Evolutionary conservation across 768 basidiomycete species (phyloP).

Genomic region (Calocybe indica): DNA sequence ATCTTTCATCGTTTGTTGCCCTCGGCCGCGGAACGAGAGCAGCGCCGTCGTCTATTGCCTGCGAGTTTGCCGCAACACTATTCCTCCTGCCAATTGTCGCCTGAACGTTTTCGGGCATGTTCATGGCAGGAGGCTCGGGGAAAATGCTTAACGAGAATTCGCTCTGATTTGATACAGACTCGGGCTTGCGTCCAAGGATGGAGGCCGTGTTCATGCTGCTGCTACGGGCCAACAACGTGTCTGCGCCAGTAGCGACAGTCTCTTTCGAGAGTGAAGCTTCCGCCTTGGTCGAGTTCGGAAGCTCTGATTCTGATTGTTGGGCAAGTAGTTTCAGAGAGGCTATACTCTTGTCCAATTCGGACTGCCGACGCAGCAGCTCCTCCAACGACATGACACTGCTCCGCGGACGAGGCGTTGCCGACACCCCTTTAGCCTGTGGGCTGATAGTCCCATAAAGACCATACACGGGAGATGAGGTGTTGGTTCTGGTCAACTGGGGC

Average conservation of each 20-base stretch:
- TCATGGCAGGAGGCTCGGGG: conserved; percentile 48
- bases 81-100: too few species aligned
- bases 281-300: background rate
- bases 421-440: conserved; percentile 4
- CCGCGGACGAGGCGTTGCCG: conserved; percentile 14
- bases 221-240: too few species aligned
- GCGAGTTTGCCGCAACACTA: too few species aligned
- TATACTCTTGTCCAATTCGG: conserved; percentile 60
- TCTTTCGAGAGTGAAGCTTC: too few species aligned
- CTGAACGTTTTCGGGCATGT: background rate
- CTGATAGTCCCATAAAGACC: conserved; percentile 33
- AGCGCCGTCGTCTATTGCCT: too few species aligned
- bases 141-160: conserved; percentile 73
- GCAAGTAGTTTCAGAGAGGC: conserved; percentile 47
- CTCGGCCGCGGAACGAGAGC: too few species aligned
- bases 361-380: conserved; percentile 53
- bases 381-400: conserved; percentile 34
- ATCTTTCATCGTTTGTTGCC: conserved; percentile 9
- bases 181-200: conserved; percentile 16
- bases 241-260: too few species aligned
- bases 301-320: conserved; percentile 6
- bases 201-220: conserved; percentile 4
- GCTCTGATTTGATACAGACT: conserved; percentile 30
- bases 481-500: background rate
- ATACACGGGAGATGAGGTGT: conserved; percentile 36